A percentile compares a stretch with the other conserved stretches of the same genome.
Conservation (phyloP, 768 basidiomycete species). For the Mycena chlorophos region DNA sequence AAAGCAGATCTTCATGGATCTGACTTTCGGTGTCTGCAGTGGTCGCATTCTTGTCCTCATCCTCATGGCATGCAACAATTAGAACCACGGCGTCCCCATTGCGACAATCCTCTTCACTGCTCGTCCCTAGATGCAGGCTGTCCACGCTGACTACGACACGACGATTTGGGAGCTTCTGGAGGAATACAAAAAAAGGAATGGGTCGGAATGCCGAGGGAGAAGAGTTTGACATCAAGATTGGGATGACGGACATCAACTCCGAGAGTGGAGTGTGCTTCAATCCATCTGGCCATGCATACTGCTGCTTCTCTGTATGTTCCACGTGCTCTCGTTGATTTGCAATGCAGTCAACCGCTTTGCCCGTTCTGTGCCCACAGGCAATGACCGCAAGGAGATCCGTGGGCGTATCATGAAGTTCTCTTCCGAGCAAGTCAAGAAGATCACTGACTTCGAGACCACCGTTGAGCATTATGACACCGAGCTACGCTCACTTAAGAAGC, state of each 20-base stretch:
- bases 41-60: conserved; percentile 30
- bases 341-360: conserved; percentile 29
- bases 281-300: conserved; percentile 19
- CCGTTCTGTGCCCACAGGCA: too few species aligned
- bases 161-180: conserved; percentile 19
- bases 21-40: conserved; percentile 28
- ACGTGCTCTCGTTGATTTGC: conserved; percentile 34
- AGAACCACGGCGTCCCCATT: conserved; percentile 31
- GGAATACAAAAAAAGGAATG: conserved; percentile 20
- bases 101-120: conserved; percentile 28
- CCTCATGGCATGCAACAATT: conserved; percentile 33
- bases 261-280: conserved; percentile 26
- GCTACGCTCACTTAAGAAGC: too few species aligned
- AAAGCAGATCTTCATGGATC: conserved; percentile 25
- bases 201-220: conserved; percentile 21
- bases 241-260: conserved; percentile 32
- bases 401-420: too few species aligned
- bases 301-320: conserved; percentile 38
- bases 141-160: conserved; percentile 29
- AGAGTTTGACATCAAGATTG: conserved; percentile 24
- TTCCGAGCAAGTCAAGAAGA: too few species aligned
- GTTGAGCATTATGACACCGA: too few species aligned
- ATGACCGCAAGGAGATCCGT: too few species aligned
- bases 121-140: conserved; percentile 18
- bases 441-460: too few species aligned